Conservation (phyloP, 169 alveolate genomes). For the Plasmodium vivax region DNA sequence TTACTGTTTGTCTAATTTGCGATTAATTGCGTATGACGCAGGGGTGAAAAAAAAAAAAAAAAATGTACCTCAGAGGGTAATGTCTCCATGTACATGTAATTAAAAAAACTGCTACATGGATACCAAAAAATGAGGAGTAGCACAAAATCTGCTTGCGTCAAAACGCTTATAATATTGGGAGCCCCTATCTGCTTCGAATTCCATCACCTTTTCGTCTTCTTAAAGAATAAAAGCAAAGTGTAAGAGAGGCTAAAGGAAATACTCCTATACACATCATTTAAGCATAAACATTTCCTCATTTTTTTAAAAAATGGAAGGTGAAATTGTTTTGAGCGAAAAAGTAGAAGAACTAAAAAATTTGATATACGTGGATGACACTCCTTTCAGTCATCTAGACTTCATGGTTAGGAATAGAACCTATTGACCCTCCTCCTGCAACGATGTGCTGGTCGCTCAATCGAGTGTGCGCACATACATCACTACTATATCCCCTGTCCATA, state of each 20-base stretch:
- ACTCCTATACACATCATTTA: background rate
- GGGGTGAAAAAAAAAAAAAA: slow-evolving; percentile 13
- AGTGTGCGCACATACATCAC: background rate
- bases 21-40: background rate
- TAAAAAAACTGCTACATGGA: background rate
- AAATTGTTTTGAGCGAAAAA: slow-evolving; percentile 59
- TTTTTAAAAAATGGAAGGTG: slow-evolving; percentile 64
- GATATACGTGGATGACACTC: slow-evolving; percentile 51
- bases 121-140: background rate
- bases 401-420: slow-evolving; percentile 14
- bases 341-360: slow-evolving; percentile 68
- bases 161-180: background rate
- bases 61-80: background rate
- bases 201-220: background rate
- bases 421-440: background rate
- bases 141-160: background rate
- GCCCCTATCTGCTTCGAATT: background rate
- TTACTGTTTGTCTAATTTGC: slow-evolving; percentile 13
- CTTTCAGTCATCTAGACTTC: slow-evolving; percentile 56
- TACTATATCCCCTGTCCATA: background rate
- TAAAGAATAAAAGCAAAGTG: background rate
- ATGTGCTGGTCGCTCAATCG: background rate
- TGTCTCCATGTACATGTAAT: background rate
- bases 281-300: background rate
- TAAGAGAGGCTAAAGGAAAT: background rate